Evolutionary conservation across 306 rosid genomes (phyloP), one percentile per base, ranked within the genome.

Genomic region (Begonia peltatifolia): DNA sequence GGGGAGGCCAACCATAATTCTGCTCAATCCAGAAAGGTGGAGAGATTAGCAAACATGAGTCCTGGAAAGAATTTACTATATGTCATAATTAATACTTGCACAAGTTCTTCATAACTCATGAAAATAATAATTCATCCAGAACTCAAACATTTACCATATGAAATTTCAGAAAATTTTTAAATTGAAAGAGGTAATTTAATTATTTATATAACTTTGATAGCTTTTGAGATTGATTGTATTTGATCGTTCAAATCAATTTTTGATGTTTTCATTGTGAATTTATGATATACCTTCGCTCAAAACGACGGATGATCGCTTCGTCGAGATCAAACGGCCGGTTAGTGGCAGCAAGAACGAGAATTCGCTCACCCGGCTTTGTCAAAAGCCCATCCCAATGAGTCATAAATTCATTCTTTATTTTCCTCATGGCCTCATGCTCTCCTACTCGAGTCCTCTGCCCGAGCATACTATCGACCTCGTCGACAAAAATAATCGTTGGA

Each of bases 1-100:
- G 38, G 89, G 89, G 70, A 82, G 84, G 63, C 80, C 82, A 57
- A 82, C 82, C 90, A 82, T 71, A 59, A 82, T 63, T 71, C 90
- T 82, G 78, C 66, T 50, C 55, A 64, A 53, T 50, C 51, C 15
- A 14, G 38, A 11, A 52, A 63, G 23, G 11, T 43, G n/a, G 10
- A 14, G 50, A 12, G 60, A 55, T 58, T 46, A 12, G 60, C 41
- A 69, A 57, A 41, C 16, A 23, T 44, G 54, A 56, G 46, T 53
- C 54, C 63, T 2, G 38, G 54, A 1, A 57, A 48, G 14, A 51
- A 14, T 50, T 36, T 43, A 38, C 15, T 59, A 68, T 20, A 2
- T 20, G 23, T 20, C 23, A 20, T 20, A 20, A 20, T 20, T 20
- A 20, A 20, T 3, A 20, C 23, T 20, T 20, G 23, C 23, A 20